Conservation (phyloP, 768 basidiomycete species). For the Lactarius evosmus region DNA sequence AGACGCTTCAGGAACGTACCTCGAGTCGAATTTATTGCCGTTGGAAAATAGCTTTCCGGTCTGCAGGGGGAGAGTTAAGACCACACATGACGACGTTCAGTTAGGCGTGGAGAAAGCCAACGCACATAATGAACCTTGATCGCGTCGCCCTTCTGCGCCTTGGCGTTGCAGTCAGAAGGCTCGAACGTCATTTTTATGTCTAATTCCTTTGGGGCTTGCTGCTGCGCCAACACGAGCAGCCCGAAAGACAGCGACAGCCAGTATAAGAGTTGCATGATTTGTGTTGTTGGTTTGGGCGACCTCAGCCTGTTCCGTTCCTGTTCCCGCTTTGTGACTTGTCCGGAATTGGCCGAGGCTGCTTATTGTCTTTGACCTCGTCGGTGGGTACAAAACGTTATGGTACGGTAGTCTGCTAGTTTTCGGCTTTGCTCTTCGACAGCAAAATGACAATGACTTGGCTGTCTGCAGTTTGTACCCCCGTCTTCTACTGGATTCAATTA, state of each 20-base stretch:
- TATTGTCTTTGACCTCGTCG: conserved; percentile 15
- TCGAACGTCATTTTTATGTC: conserved; percentile 57
- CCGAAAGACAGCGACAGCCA: conserved; percentile 50
- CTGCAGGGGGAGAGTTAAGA: conserved; percentile 37
- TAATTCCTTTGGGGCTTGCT: conserved; percentile 51
- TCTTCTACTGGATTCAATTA: conserved; percentile 12
- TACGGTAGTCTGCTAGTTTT: neutral
- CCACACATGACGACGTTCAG: neutral
- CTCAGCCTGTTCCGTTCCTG: neutral
- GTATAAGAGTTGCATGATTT: conserved; percentile 52
- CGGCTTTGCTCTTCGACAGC: no score
- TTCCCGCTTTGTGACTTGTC: neutral
- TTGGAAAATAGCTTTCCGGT: conserved; percentile 75
- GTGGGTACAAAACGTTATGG: neutral
- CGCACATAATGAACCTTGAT: conserved; percentile 79
- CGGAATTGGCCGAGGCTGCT: conserved; percentile 1
- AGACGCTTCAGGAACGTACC: conserved; percentile 40
- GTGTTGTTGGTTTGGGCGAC: neutral
- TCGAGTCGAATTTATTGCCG: conserved; percentile 89
- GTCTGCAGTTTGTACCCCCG: neutral
- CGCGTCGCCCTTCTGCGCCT: conserved; percentile 57
- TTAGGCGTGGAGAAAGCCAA: conserved; percentile 27
- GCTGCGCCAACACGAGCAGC: conserved; percentile 44
- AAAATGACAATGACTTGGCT: neutral
- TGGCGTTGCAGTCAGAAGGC: conserved; percentile 55